These are phyloP conservation scores for Russula sp. DNA, from an alignment of 768 basidiomycete species.

Conservation along the genomic window DNA sequence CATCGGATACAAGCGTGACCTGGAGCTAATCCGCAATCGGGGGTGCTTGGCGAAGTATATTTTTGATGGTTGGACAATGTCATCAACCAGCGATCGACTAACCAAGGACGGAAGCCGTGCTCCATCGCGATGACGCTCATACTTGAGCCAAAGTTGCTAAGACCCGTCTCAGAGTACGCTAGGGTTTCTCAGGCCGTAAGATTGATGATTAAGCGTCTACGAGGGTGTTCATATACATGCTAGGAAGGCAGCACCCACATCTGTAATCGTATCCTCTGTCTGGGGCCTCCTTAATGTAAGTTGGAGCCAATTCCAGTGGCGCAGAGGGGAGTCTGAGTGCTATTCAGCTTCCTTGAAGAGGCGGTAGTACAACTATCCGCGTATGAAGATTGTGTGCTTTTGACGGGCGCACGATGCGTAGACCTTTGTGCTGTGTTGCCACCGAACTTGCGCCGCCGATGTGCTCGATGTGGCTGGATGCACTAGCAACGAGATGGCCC, in stretches of 20 bases:
- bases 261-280: conserved; percentile 2
- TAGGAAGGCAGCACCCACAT: background rate
- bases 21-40: background rate
- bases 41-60: background rate
- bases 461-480: background rate
- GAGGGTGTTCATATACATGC: background rate
- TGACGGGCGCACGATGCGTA: background rate
- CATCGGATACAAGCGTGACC: background rate
- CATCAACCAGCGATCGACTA: background rate
- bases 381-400: background rate
- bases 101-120: background rate
- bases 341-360: background rate
- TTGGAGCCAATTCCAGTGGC: conserved; percentile 4
- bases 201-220: background rate
- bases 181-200: background rate
- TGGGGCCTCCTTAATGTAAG: background rate
- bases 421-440: conserved; percentile 2
- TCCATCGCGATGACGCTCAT: background rate
- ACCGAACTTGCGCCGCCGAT: conserved; percentile 6
- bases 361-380: background rate
- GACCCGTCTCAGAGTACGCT: background rate
- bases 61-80: background rate
- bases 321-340: background rate
- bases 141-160: background rate
- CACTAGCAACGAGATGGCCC: conserved; percentile 9